Conservation (phyloP, 208 protist genomes). For the Phytomonas francai region DNA sequence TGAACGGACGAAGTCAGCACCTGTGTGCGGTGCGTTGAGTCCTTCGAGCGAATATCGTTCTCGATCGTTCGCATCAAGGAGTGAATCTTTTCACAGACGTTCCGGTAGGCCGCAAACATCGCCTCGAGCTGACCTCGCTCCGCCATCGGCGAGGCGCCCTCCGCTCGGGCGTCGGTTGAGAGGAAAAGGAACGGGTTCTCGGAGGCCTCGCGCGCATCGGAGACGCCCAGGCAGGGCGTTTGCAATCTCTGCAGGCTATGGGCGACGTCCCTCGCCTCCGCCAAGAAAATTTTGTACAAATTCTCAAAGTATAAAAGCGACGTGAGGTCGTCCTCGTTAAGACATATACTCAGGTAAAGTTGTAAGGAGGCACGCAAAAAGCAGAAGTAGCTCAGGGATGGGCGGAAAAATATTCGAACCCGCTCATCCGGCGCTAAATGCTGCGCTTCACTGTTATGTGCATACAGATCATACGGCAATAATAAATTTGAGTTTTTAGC, state of each 20-base stretch:
- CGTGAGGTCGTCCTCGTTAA: conserved; percentile 67
- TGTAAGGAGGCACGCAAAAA: conserved; percentile 47
- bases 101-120: conserved; percentile 57
- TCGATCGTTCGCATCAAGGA: conserved; percentile 32
- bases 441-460: not conserved
- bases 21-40: conserved; percentile 48
- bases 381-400: conserved; percentile 50
- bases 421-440: conserved; percentile 3
- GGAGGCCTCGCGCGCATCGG: not conserved
- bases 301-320: conserved; percentile 41
- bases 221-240: not conserved
- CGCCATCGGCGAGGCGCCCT: not conserved
- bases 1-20: conserved; percentile 19
- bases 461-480: conserved; percentile 9
- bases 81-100: conserved; percentile 30
- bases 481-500: conserved; percentile 4
- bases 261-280: conserved; percentile 27
- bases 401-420: conserved; percentile 52
- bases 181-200: not conserved
- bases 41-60: conserved; percentile 56
- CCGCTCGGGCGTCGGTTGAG: not conserved
- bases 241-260: conserved; percentile 19
- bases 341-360: conserved; percentile 53
- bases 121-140: conserved; percentile 25
- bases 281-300: conserved; percentile 32